phyloP scores from a whole-genome alignment of 805 yeast genomes.

The Tetrapisispora taiwanensis region DNA sequence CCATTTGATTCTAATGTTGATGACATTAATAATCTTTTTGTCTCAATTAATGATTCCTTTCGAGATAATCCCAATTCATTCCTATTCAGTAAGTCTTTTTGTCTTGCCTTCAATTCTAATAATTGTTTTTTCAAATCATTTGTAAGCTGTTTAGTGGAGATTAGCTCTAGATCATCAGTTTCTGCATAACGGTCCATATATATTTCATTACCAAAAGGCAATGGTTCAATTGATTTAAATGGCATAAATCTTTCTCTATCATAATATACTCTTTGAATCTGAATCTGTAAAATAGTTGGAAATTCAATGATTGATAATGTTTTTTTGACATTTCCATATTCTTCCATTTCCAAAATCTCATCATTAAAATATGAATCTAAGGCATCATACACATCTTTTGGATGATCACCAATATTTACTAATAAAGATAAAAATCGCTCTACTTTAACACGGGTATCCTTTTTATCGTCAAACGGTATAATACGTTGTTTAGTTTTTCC shows the following conservation, averaged over 20 bases:
- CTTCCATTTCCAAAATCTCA: slow-evolving; percentile 56
- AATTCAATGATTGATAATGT: slow-evolving; percentile 58
- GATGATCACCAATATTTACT: slow-evolving; percentile 81
- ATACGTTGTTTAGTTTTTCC: slow-evolving; percentile 79
- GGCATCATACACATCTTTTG: slow-evolving; percentile 83
- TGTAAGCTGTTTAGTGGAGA: slow-evolving; percentile 45
- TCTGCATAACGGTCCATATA: slow-evolving; percentile 84
- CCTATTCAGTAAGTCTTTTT: slow-evolving; percentile 32
- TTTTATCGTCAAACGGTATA: slow-evolving; percentile 35
- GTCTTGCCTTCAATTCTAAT: slow-evolving; percentile 34
- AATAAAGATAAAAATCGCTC: slow-evolving; percentile 76
- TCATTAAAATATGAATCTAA: slow-evolving; percentile 69
- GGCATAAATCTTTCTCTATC: slow-evolving; percentile 66
- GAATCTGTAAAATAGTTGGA: slow-evolving; percentile 82
- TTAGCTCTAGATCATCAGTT: slow-evolving; percentile 46
- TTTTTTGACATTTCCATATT: slow-evolving; percentile 63
- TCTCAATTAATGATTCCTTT: slow-evolving; percentile 44
- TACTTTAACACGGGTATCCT: slow-evolving; percentile 38
- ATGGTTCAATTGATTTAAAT: slow-evolving; percentile 71
- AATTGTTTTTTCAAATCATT: slow-evolving; percentile 51
- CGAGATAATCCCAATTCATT: slow-evolving; percentile 43
- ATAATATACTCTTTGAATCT: slow-evolving; percentile 87
- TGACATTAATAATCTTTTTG: slow-evolving; percentile 46
- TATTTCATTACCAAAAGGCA: slow-evolving; percentile 67
- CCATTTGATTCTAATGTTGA: slow-evolving; percentile 35